Base-by-base conservation (phyloP, 2,329 filamentous ascomycete genomes). In the Epichloe sibirici region DNA sequence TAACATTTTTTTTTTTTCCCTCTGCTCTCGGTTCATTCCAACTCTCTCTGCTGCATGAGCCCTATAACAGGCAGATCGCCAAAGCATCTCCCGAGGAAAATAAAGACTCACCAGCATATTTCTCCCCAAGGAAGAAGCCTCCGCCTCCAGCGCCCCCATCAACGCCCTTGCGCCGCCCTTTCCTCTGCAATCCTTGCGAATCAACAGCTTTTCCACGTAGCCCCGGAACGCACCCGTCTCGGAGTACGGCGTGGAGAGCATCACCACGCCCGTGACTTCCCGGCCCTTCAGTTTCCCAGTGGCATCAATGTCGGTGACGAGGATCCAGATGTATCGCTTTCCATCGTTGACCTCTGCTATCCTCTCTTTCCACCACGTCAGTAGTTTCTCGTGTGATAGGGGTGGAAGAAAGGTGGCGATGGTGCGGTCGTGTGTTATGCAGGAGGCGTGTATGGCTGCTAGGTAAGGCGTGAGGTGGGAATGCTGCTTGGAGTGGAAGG, bases 391-490 rank as follows among this genome's bases (percentile, higher is more conserved):
- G 61, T 78, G 71, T 47, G 73, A 73, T 37, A 83, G 66, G 0
- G 81, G 80, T n/a, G 78, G 77, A 13, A 81, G 68, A 61, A 83
- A 84, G 4, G 73, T 77, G 28, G 77, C 77, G 38, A 79, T 71
- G 56, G 74, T 76, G 60, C 73, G 70, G 65, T 81, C 79, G 54
- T 74, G 68, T 4, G 74, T 76, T 61, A 85, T 80, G 65, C 79
- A 82, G 13, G 74, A 71, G 54, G 72, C 75, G 57, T 83, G 81
- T 25, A 84, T 70, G 46, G 73, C 71, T 38, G 78, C 79, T 17
- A 84, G 70, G 59, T 78, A 77, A 15, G 75, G 72, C 25, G 80
- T 69, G 23, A 83, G 71, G 59, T 77, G 73, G 31, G 66, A 61
- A 58, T 83, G 76, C 38, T 68, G 63, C 7, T 61, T 62, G 3